These are phyloP conservation scores for Lactarius vividus DNA, from an alignment of 768 basidiomycete species.

Conservation along the genomic window DNA sequence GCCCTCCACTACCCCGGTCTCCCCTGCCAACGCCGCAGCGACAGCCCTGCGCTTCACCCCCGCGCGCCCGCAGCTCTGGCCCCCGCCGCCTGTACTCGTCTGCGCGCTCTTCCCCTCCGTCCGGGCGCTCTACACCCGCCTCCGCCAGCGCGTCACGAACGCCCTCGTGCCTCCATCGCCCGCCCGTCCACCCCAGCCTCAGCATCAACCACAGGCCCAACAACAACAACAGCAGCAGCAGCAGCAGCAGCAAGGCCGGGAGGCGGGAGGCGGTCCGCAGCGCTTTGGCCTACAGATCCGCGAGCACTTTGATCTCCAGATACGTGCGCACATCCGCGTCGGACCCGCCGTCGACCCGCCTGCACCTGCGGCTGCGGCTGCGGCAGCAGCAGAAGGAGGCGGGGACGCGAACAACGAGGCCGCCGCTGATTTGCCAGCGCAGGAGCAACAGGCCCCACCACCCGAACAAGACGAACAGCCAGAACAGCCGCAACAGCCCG, in stretches of 20 bases:
- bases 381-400: not conserved
- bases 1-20: constrained; percentile 31
- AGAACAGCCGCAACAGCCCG: constrained; percentile 7
- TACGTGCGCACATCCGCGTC: not conserved
- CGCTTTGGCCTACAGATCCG: constrained; percentile 30
- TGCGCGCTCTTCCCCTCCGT: constrained; percentile 34
- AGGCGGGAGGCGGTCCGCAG: constrained; percentile 24
- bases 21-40: constrained; percentile 2
- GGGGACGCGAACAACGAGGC: not conserved
- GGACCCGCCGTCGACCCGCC: not conserved
- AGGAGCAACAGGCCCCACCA: not conserved
- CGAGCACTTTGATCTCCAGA: constrained; percentile 25
- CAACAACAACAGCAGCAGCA: no score
- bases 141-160: constrained; percentile 28
- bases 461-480: constrained; percentile 6
- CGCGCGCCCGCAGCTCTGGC: constrained; percentile 33
- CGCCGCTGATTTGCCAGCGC: no score
- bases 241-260: not conserved
- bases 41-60: not conserved
- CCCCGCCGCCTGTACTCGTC: constrained; percentile 35
- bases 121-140: constrained; percentile 29
- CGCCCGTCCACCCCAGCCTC: not conserved
- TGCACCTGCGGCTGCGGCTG: not conserved
- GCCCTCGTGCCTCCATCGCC: constrained; percentile 28
- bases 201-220: no score